A percentile compares a stretch with the other conserved stretches of the same genome.
Conservation (phyloP, 208 protist genomes). For the Entamoeba histolytica region DNA sequence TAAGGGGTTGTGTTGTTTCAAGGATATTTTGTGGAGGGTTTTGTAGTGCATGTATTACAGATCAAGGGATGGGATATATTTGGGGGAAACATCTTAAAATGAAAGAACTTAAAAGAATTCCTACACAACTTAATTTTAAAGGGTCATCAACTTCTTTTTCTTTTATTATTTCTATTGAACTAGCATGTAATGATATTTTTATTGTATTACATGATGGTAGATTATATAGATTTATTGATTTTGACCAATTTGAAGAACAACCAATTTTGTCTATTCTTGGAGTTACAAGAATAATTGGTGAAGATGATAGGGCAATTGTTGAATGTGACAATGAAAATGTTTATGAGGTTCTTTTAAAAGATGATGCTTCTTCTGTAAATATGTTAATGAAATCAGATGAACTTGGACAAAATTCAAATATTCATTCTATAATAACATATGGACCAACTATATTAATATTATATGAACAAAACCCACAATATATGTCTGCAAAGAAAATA, state of each 20-base stretch:
- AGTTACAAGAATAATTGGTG: neutral
- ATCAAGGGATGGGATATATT: neutral
- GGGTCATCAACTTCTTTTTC: neutral
- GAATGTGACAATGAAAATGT: neutral
- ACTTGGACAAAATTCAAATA: neutral
- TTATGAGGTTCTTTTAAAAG: neutral
- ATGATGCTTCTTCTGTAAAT: neutral
- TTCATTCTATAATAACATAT: neutral
- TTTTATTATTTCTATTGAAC: neutral
- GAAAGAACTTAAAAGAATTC: neutral
- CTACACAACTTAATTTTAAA: neutral
- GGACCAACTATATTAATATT: neutral
- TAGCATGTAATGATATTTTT: neutral
- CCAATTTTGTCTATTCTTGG: neutral
- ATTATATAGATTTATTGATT: neutral
- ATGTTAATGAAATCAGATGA: neutral
- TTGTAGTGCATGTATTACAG: neutral
- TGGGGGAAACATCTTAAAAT: neutral
- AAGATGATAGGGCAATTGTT: neutral
- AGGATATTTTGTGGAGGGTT: neutral
- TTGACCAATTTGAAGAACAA: neutral
- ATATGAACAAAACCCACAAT: neutral
- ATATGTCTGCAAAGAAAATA: neutral
- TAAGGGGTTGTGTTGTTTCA: neutral
- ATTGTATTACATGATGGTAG: neutral